phyloP scores from a whole-genome alignment of 495 filamentous ascomycete species.

The Podospora bellae-mahoneyi region DNA sequence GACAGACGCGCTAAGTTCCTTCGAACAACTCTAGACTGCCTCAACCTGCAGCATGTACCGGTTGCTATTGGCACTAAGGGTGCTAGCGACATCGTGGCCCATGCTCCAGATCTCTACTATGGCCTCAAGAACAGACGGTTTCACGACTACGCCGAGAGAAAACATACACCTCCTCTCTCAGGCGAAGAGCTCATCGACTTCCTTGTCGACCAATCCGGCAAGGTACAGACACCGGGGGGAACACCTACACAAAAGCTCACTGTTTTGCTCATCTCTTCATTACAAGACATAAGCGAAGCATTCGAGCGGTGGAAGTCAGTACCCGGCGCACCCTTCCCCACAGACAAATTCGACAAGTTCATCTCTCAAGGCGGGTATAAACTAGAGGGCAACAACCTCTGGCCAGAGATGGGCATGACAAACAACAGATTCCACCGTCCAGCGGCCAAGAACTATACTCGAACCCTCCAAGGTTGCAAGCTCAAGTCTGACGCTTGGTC shows the following conservation, averaged over 20 bases:
- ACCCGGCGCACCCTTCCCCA: background rate
- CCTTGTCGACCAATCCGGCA: slow-evolving; percentile 6
- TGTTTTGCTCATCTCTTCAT: slow-evolving; percentile 18
- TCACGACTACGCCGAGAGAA: slow-evolving; percentile 9
- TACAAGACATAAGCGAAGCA: slow-evolving; percentile 23
- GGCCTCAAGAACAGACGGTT: slow-evolving; percentile 22
- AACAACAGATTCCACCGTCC: slow-evolving; percentile 17
- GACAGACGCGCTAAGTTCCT: slow-evolving; percentile 18
- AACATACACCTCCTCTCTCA: background rate
- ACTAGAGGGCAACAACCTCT: background rate
- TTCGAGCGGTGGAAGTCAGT: slow-evolving; percentile 8
- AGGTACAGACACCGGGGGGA: background rate
- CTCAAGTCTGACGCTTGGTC: slow-evolving; percentile 25
- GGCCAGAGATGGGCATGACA: slow-evolving; percentile 2
- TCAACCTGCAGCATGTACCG: slow-evolving; percentile 10
- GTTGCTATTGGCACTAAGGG: slow-evolving; percentile 17
- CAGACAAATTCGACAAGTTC: slow-evolving; percentile 18
- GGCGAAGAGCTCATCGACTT: background rate
- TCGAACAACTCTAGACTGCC: slow-evolving; percentile 14
- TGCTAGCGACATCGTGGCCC: background rate
- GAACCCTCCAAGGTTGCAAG: background rate
- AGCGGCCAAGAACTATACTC: slow-evolving; percentile 12
- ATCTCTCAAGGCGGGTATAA: slow-evolving; percentile 25
- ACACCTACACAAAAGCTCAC: slow-evolving; percentile 13
- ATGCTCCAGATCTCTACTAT: slow-evolving; percentile 11